Percentiles rank a stretch among this genome's conserved stretches.
Evolutionary conservation across 2,329 filamentous ascomycete species (phyloP).

Genomic region (Trichoderma sp.): DNA sequence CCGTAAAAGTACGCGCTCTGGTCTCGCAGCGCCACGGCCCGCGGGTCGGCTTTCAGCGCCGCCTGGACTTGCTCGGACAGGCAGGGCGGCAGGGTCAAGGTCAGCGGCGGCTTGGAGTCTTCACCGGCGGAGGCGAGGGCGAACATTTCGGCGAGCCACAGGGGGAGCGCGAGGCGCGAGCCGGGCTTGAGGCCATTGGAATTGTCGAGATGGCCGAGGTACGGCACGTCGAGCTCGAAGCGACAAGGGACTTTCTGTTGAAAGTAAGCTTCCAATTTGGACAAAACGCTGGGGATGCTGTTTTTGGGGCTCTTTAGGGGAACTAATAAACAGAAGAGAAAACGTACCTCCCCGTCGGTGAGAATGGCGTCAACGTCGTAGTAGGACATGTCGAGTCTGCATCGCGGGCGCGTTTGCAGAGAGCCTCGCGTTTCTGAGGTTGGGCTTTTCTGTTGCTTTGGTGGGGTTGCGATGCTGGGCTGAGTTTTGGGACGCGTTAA

Average conservation of each 20-base stretch:
- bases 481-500: not conserved
- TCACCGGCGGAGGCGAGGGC: constrained; percentile 63
- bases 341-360: constrained; percentile 80
- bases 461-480: not conserved
- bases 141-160: constrained; percentile 96
- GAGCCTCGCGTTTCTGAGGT: not conserved
- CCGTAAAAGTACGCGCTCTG: constrained; percentile 87
- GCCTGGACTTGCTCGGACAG: constrained; percentile 80
- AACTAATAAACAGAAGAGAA: too few species aligned
- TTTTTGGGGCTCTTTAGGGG: too few species aligned
- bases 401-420: constrained; percentile 2
- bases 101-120: constrained; percentile 63
- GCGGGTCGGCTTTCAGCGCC: constrained; percentile 86
- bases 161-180: constrained; percentile 77
- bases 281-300: too few species aligned
- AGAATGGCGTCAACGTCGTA: constrained; percentile 84
- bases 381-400: constrained; percentile 61
- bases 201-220: constrained; percentile 86
- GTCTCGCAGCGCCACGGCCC: constrained; percentile 79
- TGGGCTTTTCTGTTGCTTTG: not conserved
- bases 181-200: constrained; percentile 74
- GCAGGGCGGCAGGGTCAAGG: constrained; percentile 77
- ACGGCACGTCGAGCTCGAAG: constrained; percentile 86
- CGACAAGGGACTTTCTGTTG: constrained; percentile 89
- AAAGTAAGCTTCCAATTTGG: not conserved